phyloP scores from a whole-genome alignment of 2,329 filamentous ascomycete genomes.

The Daldinia sp. region DNA sequence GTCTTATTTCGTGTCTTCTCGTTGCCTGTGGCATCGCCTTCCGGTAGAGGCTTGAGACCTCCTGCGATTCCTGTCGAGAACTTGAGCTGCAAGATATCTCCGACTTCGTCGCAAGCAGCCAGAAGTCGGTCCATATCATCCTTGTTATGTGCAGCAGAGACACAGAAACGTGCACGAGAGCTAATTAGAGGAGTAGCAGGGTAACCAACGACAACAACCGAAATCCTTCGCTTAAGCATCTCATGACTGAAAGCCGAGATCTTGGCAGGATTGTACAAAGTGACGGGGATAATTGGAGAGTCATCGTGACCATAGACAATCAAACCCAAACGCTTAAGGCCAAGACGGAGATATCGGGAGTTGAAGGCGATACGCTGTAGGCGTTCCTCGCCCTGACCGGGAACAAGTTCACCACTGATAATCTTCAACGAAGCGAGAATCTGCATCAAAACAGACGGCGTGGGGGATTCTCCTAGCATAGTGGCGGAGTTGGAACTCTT shows the following conservation, averaged over 20 bases:
- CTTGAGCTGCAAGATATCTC: constrained; percentile 91
- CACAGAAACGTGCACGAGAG: constrained; percentile 93
- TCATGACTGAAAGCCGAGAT: constrained; percentile 98
- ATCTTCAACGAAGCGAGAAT: constrained; percentile 87
- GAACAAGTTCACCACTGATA: constrained; percentile 86
- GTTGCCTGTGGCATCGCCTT: constrained; percentile 74
- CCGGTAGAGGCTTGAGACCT: constrained; percentile 78
- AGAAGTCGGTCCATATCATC: constrained; percentile 93
- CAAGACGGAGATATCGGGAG: constrained; percentile 95
- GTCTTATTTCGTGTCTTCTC: constrained; percentile 72
- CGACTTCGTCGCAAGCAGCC: constrained; percentile 89
- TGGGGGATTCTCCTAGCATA: constrained; percentile 85
- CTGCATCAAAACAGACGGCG: constrained; percentile 88
- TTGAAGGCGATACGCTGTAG: constrained; percentile 97
- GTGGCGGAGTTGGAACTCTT: constrained; percentile 85
- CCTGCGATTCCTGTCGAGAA: constrained; percentile 96
- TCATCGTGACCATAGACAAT: constrained; percentile 98
- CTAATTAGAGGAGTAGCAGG: constrained; percentile 95
- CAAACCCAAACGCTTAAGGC: constrained; percentile 93
- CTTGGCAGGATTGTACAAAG: constrained; percentile 98
- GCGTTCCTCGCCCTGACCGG: constrained; percentile 93
- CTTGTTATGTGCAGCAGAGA: constrained; percentile 96
- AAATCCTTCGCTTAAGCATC: constrained; percentile 98
- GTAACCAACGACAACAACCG: constrained; percentile 96
- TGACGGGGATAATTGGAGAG: constrained; percentile 92